Evolutionary conservation across 148 eudicot species (phyloP), one percentile per base, ranked within the genome.

Genomic region (Cornus controversa): DNA sequence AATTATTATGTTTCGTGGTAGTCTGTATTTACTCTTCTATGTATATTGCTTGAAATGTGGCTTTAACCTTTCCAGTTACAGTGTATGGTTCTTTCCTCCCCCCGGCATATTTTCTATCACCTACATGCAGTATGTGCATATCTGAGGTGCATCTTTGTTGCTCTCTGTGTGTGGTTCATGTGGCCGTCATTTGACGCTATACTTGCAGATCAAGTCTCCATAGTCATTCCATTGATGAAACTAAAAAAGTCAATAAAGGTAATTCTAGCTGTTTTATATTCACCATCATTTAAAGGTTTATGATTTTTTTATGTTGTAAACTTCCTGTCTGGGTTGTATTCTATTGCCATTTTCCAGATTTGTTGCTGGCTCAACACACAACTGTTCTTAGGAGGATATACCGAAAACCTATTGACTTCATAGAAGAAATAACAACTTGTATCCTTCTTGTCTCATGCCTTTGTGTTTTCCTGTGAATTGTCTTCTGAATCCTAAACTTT

Each of bases 121-220:
- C 82, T 96, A 45, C 99, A 96, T 86, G 99, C 98, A 80, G 94
- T 96, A 71, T 96, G 98, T 79, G 99, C 99, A 69, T 96, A 93
- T 80, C 74, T 96, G 36, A 87, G 99, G 75, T 96, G 98, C 84
- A 84, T 96, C 14, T 96, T 84, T 78, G 99, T 93, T 74, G 92
- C 98, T 71, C 85, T 93, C 10, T 93, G 97, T 75, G 80, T 93
- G 71, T 72, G 93, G 82, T 79, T 95, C 70, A 80, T 85, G 85
- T 91, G 95, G 95, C 93, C 94, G 25, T 87, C 96, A 16, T 93
- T 90, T 86, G 98, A 96, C 72, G 86, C 93, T 40, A 77, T 96
- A 78, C 87, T 96, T 57, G 97, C 87, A 22, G 98, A 96, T 88
- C 99, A 96, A 82, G 98, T 93, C 70, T 96, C 99, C 20, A 80